Evolutionary conservation across 192 early-diverging fungal species (phyloP).

Genomic region (Entomortierella beljakovae): DNA sequence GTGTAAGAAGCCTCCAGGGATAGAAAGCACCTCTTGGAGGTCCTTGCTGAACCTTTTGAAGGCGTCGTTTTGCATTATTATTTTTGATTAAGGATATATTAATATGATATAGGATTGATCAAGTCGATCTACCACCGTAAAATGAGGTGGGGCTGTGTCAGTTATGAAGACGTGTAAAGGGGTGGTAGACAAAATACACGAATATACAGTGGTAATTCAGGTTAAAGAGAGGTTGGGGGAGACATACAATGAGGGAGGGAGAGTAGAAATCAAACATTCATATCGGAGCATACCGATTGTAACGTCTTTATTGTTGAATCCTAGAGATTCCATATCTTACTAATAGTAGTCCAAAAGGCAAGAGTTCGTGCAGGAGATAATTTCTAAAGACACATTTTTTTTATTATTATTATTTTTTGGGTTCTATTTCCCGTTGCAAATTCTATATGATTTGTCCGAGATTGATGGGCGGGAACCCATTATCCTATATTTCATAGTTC

Average conservation of each 20-base stretch:
- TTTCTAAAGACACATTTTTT: not conserved
- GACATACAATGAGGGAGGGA: not conserved
- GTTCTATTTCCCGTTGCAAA: not conserved
- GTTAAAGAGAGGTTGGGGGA: not conserved
- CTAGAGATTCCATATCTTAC: not conserved
- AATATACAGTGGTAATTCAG: not conserved
- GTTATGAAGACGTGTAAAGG: not conserved
- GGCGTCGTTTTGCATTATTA: constrained; percentile 37
- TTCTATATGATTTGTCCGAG: too few species aligned
- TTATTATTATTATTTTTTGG: not conserved
- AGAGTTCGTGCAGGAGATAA: constrained; percentile 25
- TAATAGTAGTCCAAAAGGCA: constrained; percentile 2
- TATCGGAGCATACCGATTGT: not conserved
- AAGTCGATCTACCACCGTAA: too few species aligned
- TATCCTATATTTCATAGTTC: too few species aligned
- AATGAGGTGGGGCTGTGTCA: too few species aligned
- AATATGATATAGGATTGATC: too few species aligned
- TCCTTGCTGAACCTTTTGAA: constrained; percentile 44
- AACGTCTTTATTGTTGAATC: not conserved
- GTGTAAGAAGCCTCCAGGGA: constrained; percentile 18
- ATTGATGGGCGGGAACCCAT: too few species aligned
- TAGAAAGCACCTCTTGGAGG: constrained; percentile 21
- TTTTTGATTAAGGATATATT: not conserved
- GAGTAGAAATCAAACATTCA: not conserved
- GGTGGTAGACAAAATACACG: not conserved